Conservation (phyloP, 192 early-diverging fungal species). For the Borealophlyctis nickersoniae region DNA sequence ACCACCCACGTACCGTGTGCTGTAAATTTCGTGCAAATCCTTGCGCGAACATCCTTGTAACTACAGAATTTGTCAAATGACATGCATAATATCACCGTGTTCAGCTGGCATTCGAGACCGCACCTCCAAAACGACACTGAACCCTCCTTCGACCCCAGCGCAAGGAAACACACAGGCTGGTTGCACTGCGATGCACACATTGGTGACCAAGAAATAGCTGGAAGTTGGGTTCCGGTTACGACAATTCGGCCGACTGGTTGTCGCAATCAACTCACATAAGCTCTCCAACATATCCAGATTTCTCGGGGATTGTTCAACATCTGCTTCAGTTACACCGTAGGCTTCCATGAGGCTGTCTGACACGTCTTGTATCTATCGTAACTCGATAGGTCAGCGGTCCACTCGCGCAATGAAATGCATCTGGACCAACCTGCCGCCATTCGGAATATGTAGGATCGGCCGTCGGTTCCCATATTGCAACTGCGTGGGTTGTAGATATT, state of each 20-base stretch:
- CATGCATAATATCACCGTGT: too few species aligned
- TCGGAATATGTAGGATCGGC: constrained; percentile 12
- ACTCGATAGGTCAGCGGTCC: neutral
- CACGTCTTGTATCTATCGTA: neutral
- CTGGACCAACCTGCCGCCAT: constrained; percentile 10
- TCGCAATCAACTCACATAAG: neutral
- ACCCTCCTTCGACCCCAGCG: constrained; percentile 24
- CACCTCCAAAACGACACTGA: constrained; percentile 12
- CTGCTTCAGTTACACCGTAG: neutral
- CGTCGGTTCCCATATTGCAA: constrained; percentile 12
- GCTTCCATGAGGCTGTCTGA: neutral
- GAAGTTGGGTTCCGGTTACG: neutral
- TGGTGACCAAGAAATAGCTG: constrained; percentile 14
- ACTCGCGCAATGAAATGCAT: neutral
- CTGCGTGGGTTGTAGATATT: constrained; percentile 9
- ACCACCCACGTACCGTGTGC: constrained; percentile 6
- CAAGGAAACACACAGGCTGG: neutral
- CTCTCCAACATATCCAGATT: neutral
- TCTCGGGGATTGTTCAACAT: neutral
- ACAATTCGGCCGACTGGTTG: neutral
- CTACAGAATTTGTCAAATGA: too few species aligned
- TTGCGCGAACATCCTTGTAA: too few species aligned
- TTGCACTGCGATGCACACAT: neutral
- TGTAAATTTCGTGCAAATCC: too few species aligned
- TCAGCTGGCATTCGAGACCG: neutral